A percentile compares a stretch with the other conserved stretches of the same genome.
These are phyloP conservation scores for Paecilomyces niveus DNA, from an alignment of 2,329 filamentous ascomycete species.

Conservation along the genomic window DNA sequence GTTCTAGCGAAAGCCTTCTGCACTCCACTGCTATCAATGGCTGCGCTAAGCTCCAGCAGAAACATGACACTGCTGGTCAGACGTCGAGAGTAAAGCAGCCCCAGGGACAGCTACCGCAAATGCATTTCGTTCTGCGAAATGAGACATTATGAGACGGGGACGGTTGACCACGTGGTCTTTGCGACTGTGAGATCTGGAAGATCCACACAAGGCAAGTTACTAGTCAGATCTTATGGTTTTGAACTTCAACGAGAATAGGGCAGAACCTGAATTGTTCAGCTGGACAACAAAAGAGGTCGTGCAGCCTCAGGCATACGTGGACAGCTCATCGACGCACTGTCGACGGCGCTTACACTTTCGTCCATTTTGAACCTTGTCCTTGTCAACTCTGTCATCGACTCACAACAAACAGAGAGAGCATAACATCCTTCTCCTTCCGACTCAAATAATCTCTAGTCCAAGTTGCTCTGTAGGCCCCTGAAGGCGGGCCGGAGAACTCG, in stretches of 20 bases:
- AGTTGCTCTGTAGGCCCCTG: not conserved
- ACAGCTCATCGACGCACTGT: not conserved
- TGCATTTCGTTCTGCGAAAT: not conserved
- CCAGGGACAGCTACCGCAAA: too few relatives aligned
- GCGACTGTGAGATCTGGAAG: not conserved
- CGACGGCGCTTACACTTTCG: not conserved
- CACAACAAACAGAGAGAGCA: not conserved
- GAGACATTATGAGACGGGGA: not conserved
- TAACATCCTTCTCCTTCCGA: too few relatives aligned
- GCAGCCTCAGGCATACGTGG: not conserved
- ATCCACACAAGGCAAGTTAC: not conserved
- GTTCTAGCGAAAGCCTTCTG: not conserved
- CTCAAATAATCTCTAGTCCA: not conserved
- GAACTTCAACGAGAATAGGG: not conserved
- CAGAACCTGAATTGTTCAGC: not conserved
- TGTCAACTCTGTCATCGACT: not conserved
- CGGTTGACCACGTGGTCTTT: not conserved
- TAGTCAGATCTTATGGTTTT: not conserved
- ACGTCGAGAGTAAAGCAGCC: too few relatives aligned
- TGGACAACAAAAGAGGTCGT: not conserved
- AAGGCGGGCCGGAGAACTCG: not conserved
- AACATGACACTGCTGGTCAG: too few relatives aligned
- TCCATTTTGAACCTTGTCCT: not conserved
- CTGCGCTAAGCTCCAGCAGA: too few relatives aligned
- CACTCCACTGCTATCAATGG: not conserved